phyloP scores from a whole-genome alignment of 1,284 basidiomycete genomes.

The Rhizopogon parksii region DNA sequence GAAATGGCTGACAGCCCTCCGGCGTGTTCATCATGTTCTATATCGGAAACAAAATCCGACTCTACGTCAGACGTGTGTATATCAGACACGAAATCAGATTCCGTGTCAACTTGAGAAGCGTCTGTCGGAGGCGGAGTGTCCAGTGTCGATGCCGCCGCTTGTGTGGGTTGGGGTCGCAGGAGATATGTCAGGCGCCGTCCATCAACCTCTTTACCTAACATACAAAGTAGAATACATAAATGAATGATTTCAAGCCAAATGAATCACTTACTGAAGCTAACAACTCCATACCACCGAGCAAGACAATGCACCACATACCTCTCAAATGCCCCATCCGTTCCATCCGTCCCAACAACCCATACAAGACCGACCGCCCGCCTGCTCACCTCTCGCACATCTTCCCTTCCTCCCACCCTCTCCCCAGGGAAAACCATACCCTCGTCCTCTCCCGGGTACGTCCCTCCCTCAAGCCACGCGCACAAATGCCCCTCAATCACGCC shows the following conservation, averaged over 20 bases:
- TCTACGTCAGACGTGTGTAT: slow-evolving; percentile 44
- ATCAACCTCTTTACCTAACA: slow-evolving; percentile 58
- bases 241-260: neutral
- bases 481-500: slow-evolving; percentile 61
- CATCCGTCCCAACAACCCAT: slow-evolving; percentile 45
- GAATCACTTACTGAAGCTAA: slow-evolving; percentile 68
- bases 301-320: slow-evolving; percentile 76
- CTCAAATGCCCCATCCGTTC: slow-evolving; percentile 56
- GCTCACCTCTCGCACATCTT: slow-evolving; percentile 54
- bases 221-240: slow-evolving; percentile 1
- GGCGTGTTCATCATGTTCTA: slow-evolving; percentile 39
- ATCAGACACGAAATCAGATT: slow-evolving; percentile 32
- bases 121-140: slow-evolving; percentile 73
- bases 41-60: slow-evolving; percentile 39
- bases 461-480: slow-evolving; percentile 55
- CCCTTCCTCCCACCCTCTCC: slow-evolving; percentile 43
- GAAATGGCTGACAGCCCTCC: slow-evolving; percentile 32
- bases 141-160: slow-evolving; percentile 35
- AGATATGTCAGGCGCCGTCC: slow-evolving; percentile 67
- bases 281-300: slow-evolving; percentile 68
- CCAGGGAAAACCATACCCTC: slow-evolving; percentile 32
- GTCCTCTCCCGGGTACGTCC: slow-evolving; percentile 49
- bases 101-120: slow-evolving; percentile 19
- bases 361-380: slow-evolving; percentile 60
- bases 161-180: slow-evolving; percentile 65